A percentile compares a stretch with the other conserved stretches of the same genome.
Conservation (phyloP, 2,329 filamentous ascomycete genomes). For the Colletotrichum sp. region DNA sequence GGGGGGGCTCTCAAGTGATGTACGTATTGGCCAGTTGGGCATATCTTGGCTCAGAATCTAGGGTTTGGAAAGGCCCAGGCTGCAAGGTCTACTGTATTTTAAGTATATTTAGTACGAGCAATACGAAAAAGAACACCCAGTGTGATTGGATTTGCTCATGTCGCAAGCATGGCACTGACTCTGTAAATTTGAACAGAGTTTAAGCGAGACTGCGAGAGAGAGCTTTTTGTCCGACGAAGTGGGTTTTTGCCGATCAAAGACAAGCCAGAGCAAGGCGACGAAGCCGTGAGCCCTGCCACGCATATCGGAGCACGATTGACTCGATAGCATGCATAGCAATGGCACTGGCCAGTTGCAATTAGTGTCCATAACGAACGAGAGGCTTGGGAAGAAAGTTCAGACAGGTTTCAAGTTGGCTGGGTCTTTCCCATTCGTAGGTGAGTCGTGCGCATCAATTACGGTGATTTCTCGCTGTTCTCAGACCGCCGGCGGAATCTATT, state of each 20-base stretch:
- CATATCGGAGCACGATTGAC: not conserved
- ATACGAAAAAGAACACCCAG: not conserved
- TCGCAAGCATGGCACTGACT: not conserved
- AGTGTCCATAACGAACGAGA: not conserved
- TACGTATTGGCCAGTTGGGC: not conserved
- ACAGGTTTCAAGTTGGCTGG: not conserved
- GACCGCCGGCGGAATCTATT: not conserved
- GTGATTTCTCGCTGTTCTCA: not conserved
- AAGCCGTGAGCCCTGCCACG: not conserved
- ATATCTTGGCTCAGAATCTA: not conserved
- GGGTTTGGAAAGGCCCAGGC: accelerated
- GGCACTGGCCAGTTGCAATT: not conserved
- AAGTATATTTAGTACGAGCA: not conserved
- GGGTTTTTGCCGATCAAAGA: not conserved
- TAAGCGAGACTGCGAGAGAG: not conserved
- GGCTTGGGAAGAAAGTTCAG: not conserved
- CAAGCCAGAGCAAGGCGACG: not conserved
- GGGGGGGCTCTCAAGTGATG: not conserved
- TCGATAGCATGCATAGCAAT: not conserved
- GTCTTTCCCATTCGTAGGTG: not conserved
- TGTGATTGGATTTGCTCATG: not conserved
- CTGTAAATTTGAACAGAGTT: not conserved
- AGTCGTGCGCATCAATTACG: not conserved
- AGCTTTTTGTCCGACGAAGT: not conserved
- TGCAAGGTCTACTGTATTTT: not conserved